A percentile compares a stretch with the other conserved stretches of the same genome.
Conservation (phyloP, 768 basidiomycete species). For the Rhizopogon rudus region DNA sequence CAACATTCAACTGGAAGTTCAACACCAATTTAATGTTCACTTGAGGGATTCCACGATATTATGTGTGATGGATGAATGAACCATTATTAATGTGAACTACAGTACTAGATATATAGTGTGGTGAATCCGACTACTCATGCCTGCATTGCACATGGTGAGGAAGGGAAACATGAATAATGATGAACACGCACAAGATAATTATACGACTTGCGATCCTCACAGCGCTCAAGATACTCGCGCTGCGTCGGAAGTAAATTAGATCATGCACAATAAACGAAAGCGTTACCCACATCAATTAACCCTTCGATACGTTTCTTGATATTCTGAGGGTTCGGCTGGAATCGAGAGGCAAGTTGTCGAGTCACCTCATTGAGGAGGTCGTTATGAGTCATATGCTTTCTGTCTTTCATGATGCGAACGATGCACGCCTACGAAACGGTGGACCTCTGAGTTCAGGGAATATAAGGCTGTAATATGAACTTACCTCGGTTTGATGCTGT, state of each 20-base stretch:
- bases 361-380: slow-evolving; percentile 91
- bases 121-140: slow-evolving; percentile 14
- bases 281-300: slow-evolving; percentile 75
- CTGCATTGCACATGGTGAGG: slow-evolving; percentile 3
- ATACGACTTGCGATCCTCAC: slow-evolving; percentile 84
- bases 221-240: slow-evolving; percentile 93
- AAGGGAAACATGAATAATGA: background rate
- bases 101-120: background rate
- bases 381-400: slow-evolving; percentile 84
- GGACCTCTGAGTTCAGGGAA: slow-evolving; percentile 3
- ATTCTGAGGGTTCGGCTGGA: slow-evolving; percentile 76
- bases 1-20: too few relatives aligned
- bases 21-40: too few relatives aligned
- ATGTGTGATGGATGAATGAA: too few relatives aligned
- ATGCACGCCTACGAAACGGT: slow-evolving; percentile 75
- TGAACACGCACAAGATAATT: slow-evolving; percentile 55
- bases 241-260: slow-evolving; percentile 24
- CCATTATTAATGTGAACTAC: background rate
- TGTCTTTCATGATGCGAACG: slow-evolving; percentile 95
- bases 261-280: background rate
- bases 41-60: background rate
- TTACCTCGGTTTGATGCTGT: slow-evolving; percentile 82
- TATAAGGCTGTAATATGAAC: slow-evolving; percentile 10
- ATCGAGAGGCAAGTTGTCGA: slow-evolving; percentile 76
- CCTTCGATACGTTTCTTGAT: slow-evolving; percentile 95